phyloP scores from a whole-genome alignment of 2,329 filamentous ascomycete species.

The Monosporascus cannonballus region DNA sequence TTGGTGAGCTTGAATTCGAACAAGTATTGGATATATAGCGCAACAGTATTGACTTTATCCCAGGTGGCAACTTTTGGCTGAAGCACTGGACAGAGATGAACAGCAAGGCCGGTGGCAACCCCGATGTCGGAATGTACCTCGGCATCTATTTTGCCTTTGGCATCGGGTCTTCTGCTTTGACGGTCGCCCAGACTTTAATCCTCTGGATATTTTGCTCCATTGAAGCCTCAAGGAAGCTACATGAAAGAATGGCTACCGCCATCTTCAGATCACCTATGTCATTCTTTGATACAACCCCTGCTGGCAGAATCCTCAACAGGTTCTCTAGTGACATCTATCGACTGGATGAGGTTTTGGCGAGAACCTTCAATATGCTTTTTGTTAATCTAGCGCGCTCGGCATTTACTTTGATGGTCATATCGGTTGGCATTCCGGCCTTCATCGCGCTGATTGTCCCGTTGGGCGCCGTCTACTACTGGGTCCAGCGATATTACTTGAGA shows the following conservation, averaged over 20 bases:
- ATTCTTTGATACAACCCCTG: constrained; percentile 96
- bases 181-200: constrained; percentile 87
- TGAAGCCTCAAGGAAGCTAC: constrained; percentile 93
- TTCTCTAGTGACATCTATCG: constrained; percentile 85
- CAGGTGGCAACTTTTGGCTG: constrained; percentile 81
- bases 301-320: constrained; percentile 91
- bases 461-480: constrained; percentile 75
- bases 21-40: constrained; percentile 9
- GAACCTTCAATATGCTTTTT: constrained; percentile 97
- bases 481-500: constrained; percentile 93
- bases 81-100: constrained; percentile 89
- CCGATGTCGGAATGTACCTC: constrained; percentile 79
- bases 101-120: constrained; percentile 59
- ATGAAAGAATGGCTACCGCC: constrained; percentile 94
- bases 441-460: constrained; percentile 76
- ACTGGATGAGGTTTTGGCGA: constrained; percentile 88
- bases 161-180: constrained; percentile 75
- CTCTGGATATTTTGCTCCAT: constrained; percentile 99
- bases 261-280: constrained; percentile 98
- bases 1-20: constrained; percentile 49
- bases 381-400: constrained; percentile 66
- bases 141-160: constrained; percentile 95
- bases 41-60: constrained; percentile 6
- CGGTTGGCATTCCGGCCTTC: constrained; percentile 74
- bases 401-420: constrained; percentile 86